Evolutionary conservation across 805 yeast genomes (phyloP).

Genomic region (Spathaspora passalidarum): DNA sequence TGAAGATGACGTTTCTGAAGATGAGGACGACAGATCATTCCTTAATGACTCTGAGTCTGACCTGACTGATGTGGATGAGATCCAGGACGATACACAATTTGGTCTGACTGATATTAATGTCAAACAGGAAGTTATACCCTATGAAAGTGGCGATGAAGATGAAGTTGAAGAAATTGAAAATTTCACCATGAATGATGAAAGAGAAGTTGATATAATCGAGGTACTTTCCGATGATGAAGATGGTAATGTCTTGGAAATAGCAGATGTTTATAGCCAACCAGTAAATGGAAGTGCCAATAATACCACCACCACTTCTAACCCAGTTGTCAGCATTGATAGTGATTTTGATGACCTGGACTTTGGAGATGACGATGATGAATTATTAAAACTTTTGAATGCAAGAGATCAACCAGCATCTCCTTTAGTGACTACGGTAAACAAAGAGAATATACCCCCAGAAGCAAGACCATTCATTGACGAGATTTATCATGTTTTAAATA

Average conservation of each 20-base stretch:
- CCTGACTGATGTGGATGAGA: slow-evolving; percentile 4
- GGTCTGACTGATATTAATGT: neutral
- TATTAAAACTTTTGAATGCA: slow-evolving; percentile 17
- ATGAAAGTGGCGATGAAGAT: slow-evolving; percentile 16
- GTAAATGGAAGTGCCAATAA: neutral
- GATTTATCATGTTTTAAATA: slow-evolving; percentile 52
- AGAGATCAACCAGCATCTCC: slow-evolving; percentile 12
- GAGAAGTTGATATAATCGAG: slow-evolving; percentile 36
- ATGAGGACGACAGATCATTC: slow-evolving; percentile 5
- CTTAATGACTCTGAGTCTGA: neutral
- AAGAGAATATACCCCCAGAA: slow-evolving; percentile 25
- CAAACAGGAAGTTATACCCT: neutral
- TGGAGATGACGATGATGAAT: slow-evolving; percentile 35
- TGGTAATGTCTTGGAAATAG: slow-evolving; percentile 24
- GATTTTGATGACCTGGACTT: slow-evolving; percentile 14
- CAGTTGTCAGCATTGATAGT: slow-evolving; percentile 1
- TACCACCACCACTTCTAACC: neutral
- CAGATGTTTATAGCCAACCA: slow-evolving; percentile 19
- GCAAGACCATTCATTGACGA: slow-evolving; percentile 65
- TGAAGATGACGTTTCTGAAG: slow-evolving; percentile 11
- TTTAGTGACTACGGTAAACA: slow-evolving; percentile 11
- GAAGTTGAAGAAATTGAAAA: slow-evolving; percentile 15
- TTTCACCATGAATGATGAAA: slow-evolving; percentile 35
- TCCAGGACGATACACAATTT: slow-evolving; percentile 10
- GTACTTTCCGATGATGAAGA: slow-evolving; percentile 31